These are phyloP conservation scores for Fusarium nematophilum DNA, from an alignment of 2,329 filamentous ascomycete species.

Conservation along the genomic window DNA sequence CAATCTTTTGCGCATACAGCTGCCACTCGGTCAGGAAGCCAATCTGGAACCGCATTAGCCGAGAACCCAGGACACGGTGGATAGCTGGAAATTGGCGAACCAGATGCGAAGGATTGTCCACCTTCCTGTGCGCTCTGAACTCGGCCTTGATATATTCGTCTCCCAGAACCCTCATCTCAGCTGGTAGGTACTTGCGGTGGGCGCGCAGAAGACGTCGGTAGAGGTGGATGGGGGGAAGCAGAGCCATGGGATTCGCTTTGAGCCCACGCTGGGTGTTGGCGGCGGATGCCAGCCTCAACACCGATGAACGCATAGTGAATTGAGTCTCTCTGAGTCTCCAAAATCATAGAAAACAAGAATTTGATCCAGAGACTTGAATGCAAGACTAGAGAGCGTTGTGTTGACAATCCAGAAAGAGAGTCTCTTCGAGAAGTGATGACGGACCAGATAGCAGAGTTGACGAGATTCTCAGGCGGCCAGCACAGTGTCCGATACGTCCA, in stretches of 20 bases:
- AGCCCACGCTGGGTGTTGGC: slow-evolving; percentile 47
- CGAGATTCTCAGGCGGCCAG: slow-evolving; percentile 27
- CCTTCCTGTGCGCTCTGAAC: slow-evolving; percentile 83
- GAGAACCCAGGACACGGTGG: background rate
- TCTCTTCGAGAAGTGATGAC: slow-evolving; percentile 10
- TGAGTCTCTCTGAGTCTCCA: background rate
- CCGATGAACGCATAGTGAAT: slow-evolving; percentile 44
- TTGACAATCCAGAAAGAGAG: slow-evolving; percentile 2
- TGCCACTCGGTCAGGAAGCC: slow-evolving; percentile 98
- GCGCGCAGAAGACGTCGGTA: slow-evolving; percentile 89
- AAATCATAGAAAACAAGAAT: background rate
- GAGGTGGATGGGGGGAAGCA: slow-evolving; percentile 88
- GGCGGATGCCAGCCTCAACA: slow-evolving; percentile 52
- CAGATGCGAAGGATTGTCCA: slow-evolving; percentile 93
- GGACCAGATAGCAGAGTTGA: slow-evolving; percentile 21
- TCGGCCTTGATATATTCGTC: slow-evolving; percentile 95
- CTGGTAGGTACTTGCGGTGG: slow-evolving; percentile 81
- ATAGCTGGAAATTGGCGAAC: slow-evolving; percentile 60
- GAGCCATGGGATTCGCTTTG: slow-evolving; percentile 64
- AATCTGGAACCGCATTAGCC: slow-evolving; percentile 66
- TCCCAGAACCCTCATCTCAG: slow-evolving; percentile 82
- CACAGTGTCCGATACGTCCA: slow-evolving; percentile 33
- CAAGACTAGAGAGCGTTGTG: background rate
- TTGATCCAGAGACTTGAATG: background rate
- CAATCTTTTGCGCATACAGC: slow-evolving; percentile 89